These are phyloP conservation scores for Picocystis sp. DNA, from an alignment of 163 green algal genomes.

Conservation along the genomic window DNA sequence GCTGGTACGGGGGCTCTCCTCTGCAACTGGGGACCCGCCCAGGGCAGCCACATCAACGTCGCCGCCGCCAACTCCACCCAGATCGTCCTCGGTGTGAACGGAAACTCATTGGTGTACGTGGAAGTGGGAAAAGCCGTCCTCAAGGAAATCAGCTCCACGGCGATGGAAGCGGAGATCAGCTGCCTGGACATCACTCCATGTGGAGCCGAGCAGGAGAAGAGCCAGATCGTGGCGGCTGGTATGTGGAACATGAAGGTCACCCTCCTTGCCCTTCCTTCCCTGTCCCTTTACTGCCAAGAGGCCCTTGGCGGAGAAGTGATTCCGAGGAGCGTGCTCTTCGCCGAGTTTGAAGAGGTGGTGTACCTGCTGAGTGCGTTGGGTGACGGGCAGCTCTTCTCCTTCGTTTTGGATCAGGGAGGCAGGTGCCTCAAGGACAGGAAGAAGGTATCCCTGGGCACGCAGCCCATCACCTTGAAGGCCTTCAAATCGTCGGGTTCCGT, in stretches of 20 bases:
- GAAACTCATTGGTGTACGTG: conserved; percentile 50
- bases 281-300: conserved; percentile 26
- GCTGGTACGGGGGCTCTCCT: conserved; percentile 23
- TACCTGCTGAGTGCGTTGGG: conserved; percentile 75
- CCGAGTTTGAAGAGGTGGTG: conserved; percentile 47
- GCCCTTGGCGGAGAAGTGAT: conserved; percentile 62
- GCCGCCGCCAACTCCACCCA: conserved; percentile 33
- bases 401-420: conserved; percentile 13
- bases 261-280: conserved; percentile 22
- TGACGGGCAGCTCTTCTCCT: conserved; percentile 50
- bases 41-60: conserved; percentile 36
- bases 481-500: conserved; percentile 32
- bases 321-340: conserved; percentile 58
- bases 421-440: conserved; percentile 46
- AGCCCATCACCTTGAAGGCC: conserved; percentile 65
- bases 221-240: conserved; percentile 3
- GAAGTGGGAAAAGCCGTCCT: conserved; percentile 33
- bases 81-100: conserved; percentile 47
- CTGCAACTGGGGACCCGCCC: conserved; percentile 30
- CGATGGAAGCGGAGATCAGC: conserved; percentile 58
- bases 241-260: conserved; percentile 13
- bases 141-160: conserved; percentile 16
- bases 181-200: conserved; percentile 74
- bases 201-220: not conserved
- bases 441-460: conserved; percentile 70